Evolutionary conservation across 495 filamentous ascomycete species (phyloP).

Genomic region (Talaromyces thailandensis): DNA sequence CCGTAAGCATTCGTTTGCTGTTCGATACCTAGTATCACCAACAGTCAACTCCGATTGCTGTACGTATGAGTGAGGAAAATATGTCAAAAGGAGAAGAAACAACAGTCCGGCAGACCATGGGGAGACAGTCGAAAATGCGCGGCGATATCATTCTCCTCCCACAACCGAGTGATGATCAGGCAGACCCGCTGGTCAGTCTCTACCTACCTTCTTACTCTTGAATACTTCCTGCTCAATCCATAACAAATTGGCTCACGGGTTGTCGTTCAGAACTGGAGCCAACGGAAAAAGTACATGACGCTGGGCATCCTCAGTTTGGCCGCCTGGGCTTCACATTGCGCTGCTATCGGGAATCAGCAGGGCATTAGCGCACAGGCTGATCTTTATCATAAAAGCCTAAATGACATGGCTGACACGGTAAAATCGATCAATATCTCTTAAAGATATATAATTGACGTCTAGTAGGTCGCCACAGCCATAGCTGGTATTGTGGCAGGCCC

Average conservation of each 20-base stretch:
- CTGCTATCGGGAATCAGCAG: conserved; percentile 9
- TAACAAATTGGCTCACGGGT: neutral
- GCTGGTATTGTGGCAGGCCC: conserved; percentile 21
- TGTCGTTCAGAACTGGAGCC: conserved; percentile 3
- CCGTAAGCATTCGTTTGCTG: neutral
- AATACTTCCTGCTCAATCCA: neutral
- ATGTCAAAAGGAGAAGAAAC: neutral
- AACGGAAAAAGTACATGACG: conserved; percentile 8
- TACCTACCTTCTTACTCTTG: conserved; percentile 2
- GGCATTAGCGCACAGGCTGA: conserved; percentile 21
- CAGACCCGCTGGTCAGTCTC: conserved; percentile 14
- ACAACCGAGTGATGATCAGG: conserved; percentile 12
- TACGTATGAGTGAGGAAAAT: too few relatives aligned
- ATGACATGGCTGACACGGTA: conserved; percentile 24
- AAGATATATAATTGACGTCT: neutral
- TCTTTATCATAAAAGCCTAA: conserved; percentile 20
- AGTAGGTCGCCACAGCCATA: conserved; percentile 13
- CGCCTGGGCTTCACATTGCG: conserved; percentile 7
- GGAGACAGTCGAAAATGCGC: neutral
- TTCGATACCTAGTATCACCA: neutral
- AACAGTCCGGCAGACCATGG: neutral
- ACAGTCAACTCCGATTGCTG: neutral
- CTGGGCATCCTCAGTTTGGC: conserved; percentile 9
- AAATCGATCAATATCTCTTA: neutral
- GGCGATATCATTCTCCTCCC: conserved; percentile 13